Evolutionary conservation across 805 yeast genomes (phyloP).

Genomic region (Candida tammaniensis): DNA sequence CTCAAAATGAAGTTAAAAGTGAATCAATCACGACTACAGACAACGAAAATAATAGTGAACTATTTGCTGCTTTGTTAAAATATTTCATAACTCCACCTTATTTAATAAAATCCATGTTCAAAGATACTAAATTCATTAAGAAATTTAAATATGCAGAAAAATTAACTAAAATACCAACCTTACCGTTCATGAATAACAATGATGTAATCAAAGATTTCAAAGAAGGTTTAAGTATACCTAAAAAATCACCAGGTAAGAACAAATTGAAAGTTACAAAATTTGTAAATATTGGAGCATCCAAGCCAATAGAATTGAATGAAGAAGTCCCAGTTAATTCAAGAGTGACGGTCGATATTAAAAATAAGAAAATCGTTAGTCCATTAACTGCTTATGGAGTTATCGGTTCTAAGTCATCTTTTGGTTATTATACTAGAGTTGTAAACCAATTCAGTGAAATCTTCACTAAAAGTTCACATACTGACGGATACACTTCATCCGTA

Average conservation of each 20-base stretch:
- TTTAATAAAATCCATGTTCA: conserved; percentile 61
- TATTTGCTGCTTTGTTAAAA: conserved; percentile 70
- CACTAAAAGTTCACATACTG: conserved; percentile 60
- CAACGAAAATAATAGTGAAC: conserved; percentile 35
- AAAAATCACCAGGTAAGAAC: conserved; percentile 42
- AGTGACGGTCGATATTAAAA: conserved; percentile 72
- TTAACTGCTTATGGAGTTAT: conserved; percentile 62
- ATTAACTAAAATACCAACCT: conserved; percentile 66
- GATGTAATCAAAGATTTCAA: conserved; percentile 35
- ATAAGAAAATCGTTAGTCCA: conserved; percentile 66
- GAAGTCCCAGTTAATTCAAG: conserved; percentile 75
- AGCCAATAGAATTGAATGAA: conserved; percentile 55
- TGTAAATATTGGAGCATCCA: conserved; percentile 69
- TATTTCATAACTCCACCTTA: conserved; percentile 85
- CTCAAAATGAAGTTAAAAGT: conserved; percentile 11
- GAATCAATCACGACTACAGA: background rate
- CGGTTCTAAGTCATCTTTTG: conserved; percentile 62
- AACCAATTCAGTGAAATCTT: conserved; percentile 59
- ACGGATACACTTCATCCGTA: conserved; percentile 67
- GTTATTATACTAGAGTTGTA: conserved; percentile 73
- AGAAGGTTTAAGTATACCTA: conserved; percentile 63
- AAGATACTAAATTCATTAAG: conserved; percentile 19
- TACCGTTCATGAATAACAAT: conserved; percentile 68
- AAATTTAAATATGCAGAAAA: conserved; percentile 63
- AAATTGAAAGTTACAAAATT: conserved; percentile 61